Conservation (phyloP, 2,329 filamentous ascomycete genomes). For the Tolypocladium ophioglossoides region DNA sequence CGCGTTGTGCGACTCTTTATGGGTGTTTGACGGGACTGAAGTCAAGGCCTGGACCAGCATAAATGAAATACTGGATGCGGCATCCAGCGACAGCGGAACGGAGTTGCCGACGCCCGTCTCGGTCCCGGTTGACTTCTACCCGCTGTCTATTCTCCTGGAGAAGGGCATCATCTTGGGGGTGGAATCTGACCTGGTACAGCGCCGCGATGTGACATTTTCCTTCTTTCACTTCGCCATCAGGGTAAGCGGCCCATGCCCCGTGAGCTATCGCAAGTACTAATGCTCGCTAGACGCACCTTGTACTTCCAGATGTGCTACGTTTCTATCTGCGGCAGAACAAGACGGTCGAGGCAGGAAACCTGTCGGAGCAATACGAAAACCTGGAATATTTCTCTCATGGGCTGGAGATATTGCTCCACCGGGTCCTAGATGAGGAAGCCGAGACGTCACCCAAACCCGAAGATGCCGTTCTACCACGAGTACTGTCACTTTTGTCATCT, state of each 20-base stretch:
- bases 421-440: slow-evolving; percentile 89
- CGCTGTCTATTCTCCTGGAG: slow-evolving; percentile 73
- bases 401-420: slow-evolving; percentile 82
- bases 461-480: slow-evolving; percentile 52
- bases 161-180: slow-evolving; percentile 87
- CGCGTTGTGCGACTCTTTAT: slow-evolving; percentile 74
- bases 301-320: slow-evolving; percentile 78
- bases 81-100: slow-evolving; percentile 51
- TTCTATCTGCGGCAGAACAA: slow-evolving; percentile 68
- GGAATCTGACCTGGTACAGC: slow-evolving; percentile 86
- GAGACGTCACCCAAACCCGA: slow-evolving; percentile 57
- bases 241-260: slow-evolving; percentile 39
- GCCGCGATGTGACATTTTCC: slow-evolving; percentile 83
- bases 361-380: slow-evolving; percentile 77
- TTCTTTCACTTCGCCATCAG: slow-evolving; percentile 81
- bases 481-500: slow-evolving; percentile 55
- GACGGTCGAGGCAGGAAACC: slow-evolving; percentile 66
- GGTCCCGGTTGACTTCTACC: slow-evolving; percentile 89
- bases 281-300: slow-evolving; percentile 65
- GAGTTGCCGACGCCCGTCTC: slow-evolving; percentile 67
- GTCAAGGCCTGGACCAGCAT: slow-evolving; percentile 86
- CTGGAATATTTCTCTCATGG: slow-evolving; percentile 90
- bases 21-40: slow-evolving; percentile 84
- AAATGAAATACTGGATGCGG: slow-evolving; percentile 67
- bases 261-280: background rate